Evolutionary conservation across 805 yeast genomes (phyloP).

Genomic region (Hanseniaspora valbyensis): DNA sequence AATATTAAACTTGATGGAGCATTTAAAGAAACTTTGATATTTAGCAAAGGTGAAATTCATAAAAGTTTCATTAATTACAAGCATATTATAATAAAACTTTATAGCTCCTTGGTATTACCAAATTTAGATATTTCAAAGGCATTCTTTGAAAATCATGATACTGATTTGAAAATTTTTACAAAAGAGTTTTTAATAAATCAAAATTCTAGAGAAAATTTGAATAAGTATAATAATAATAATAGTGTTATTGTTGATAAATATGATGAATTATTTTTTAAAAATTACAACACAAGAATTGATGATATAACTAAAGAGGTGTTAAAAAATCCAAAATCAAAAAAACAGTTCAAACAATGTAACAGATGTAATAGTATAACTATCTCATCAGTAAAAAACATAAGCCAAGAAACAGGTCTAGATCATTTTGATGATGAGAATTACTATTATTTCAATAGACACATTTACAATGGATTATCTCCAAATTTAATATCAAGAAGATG

Average conservation of each 20-base stretch:
- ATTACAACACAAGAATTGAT: constrained; percentile 26
- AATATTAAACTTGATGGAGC: constrained; percentile 15
- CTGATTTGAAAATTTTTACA: constrained; percentile 25
- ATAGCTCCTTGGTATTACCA: constrained; percentile 25
- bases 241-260: constrained; percentile 23
- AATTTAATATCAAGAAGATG: constrained; percentile 28
- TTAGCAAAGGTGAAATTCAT: constrained; percentile 54
- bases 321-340: neutral
- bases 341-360: constrained; percentile 36
- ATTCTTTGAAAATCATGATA: constrained; percentile 25
- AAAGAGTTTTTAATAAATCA: constrained; percentile 25
- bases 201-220: constrained; percentile 23
- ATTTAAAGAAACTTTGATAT: constrained; percentile 32
- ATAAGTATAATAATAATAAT: constrained; percentile 29
- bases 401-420: constrained; percentile 16
- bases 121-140: constrained; percentile 26
- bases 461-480: constrained; percentile 23
- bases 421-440: constrained; percentile 4
- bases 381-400: constrained; percentile 23
- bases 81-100: constrained; percentile 24
- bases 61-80: constrained; percentile 28
- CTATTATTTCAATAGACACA: constrained; percentile 6
- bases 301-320: constrained; percentile 24
- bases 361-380: constrained; percentile 43
- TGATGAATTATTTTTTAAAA: constrained; percentile 24